Evolutionary conservation across 768 basidiomycete genomes (phyloP).

Genomic region (Fibroporia radiculosa): DNA sequence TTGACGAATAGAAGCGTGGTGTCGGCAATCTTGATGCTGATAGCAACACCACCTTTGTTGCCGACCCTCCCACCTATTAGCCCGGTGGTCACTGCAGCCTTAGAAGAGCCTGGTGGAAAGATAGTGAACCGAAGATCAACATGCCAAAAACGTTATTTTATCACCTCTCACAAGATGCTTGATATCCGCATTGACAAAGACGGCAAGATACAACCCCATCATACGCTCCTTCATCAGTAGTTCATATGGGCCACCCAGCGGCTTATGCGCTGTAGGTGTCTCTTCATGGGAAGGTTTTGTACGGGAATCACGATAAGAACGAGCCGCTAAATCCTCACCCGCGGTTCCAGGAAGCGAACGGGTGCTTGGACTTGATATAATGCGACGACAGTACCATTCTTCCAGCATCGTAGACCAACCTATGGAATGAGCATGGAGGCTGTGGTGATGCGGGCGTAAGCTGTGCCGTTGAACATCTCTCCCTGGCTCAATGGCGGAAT

Average conservation of each 20-base stretch:
- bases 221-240: slow-evolving; percentile 83
- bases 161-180: slow-evolving; percentile 54
- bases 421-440: slow-evolving; percentile 20
- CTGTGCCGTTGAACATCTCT: neutral
- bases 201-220: slow-evolving; percentile 79
- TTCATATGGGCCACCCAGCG: slow-evolving; percentile 59
- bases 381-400: slow-evolving; percentile 49
- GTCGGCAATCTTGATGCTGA: slow-evolving; percentile 77
- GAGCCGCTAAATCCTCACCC: slow-evolving; percentile 27
- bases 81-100: slow-evolving; percentile 81
- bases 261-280: slow-evolving; percentile 21
- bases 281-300: slow-evolving; percentile 1
- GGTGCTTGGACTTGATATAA: neutral
- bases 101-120: slow-evolving; percentile 50
- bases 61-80: slow-evolving; percentile 87
- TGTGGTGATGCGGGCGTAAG: slow-evolving; percentile 13
- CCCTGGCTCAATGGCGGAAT: neutral
- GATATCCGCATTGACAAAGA: slow-evolving; percentile 72
- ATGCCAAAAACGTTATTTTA: neutral
- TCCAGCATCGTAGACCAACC: slow-evolving; percentile 78
- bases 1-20: slow-evolving; percentile 85
- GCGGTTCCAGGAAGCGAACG: neutral
- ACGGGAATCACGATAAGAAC: slow-evolving; percentile 31
- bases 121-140: slow-evolving; percentile 2
- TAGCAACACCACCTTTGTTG: slow-evolving; percentile 91